Conservation (phyloP, 2,329 filamentous ascomycete species). For the Epichloe baconii region DNA sequence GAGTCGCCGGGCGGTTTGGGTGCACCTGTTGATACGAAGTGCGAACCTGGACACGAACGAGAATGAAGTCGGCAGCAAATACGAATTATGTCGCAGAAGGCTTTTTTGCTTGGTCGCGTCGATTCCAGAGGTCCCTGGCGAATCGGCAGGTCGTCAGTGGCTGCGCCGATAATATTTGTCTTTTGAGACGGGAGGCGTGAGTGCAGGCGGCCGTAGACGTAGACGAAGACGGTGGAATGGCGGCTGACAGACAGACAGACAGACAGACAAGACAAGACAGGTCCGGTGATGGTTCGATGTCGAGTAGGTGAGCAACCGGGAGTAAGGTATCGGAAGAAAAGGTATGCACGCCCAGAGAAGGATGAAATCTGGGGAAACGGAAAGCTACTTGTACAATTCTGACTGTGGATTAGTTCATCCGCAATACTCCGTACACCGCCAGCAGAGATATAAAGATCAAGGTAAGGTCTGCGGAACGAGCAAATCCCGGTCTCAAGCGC, state of each 20-base stretch:
- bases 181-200: neutral
- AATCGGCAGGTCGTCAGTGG: neutral
- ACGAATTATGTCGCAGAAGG: neutral
- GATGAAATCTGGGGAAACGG: neutral
- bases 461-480: neutral
- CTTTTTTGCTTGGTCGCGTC: neutral
- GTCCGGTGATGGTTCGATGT: neutral
- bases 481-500: neutral
- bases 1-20: neutral
- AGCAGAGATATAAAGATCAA: neutral
- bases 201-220: neutral
- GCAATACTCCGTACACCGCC: neutral
- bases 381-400: conserved; percentile 3
- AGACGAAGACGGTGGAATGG: neutral
- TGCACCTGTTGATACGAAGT: neutral
- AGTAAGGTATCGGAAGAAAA: neutral
- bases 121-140: neutral
- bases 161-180: neutral
- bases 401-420: neutral
- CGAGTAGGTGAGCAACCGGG: neutral
- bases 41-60: neutral
- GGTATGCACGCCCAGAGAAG: neutral
- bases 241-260: neutral
- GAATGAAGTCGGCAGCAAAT: neutral
- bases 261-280: neutral